phyloP scores from a whole-genome alignment of 73 alveolate species.

The Uronychia setigera region DNA sequence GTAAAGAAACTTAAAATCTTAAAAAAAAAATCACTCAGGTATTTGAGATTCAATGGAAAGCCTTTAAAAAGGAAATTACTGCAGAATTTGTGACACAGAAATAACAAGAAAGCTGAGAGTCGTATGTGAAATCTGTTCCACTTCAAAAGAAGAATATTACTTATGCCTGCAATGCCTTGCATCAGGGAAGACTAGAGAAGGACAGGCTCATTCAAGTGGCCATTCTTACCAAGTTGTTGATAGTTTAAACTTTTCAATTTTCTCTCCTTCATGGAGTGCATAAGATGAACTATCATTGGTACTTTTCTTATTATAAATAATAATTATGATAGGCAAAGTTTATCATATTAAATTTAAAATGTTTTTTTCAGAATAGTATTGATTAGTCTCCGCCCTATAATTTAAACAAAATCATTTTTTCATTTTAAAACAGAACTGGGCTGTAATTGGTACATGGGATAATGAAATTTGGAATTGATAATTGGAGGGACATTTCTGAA shows the following conservation, averaged over 20 bases:
- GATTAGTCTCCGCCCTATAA: too few species aligned
- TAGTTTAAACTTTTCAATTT: conserved; percentile 90
- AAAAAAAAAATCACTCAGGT: too few species aligned
- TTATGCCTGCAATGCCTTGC: conserved; percentile 56
- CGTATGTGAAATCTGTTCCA: conserved; percentile 16
- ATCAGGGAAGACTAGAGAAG: conserved; percentile 20
- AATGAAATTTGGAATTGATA: conserved; percentile 89
- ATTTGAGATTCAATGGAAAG: too few species aligned
- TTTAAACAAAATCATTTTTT: too few species aligned
- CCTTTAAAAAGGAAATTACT: conserved; percentile 3
- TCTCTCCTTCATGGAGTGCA: conserved; percentile 94
- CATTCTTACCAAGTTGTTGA: conserved; percentile 82
- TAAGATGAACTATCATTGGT: conserved; percentile 86
- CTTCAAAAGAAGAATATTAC: conserved; percentile 8
- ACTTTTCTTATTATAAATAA: too few species aligned
- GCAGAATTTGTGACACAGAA: conserved; percentile 65
- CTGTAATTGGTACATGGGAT: conserved; percentile 68
- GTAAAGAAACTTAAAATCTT: too few species aligned
- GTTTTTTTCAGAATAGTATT: too few species aligned
- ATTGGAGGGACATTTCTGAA: conserved; percentile 96
- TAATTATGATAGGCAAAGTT: too few species aligned
- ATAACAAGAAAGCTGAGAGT: conserved; percentile 50
- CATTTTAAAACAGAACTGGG: too few species aligned
- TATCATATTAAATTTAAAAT: too few species aligned
- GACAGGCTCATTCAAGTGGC: conserved; percentile 38